These are phyloP conservation scores for Colletotrichum sp. DNA, from an alignment of 2,329 filamentous ascomycete genomes.

Conservation along the genomic window DNA sequence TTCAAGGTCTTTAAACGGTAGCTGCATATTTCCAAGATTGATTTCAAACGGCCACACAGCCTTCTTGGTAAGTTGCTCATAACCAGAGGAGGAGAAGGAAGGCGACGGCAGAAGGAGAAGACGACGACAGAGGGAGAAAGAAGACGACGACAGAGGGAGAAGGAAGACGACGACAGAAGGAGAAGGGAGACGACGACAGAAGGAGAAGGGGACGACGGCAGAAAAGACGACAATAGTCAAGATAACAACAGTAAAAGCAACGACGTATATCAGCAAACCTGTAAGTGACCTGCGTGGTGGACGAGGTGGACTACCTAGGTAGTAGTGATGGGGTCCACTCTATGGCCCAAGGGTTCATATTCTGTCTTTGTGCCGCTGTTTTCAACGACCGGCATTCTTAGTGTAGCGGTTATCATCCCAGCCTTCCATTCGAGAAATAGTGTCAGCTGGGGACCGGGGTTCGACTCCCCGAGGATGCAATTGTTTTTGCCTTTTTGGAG, in stretches of 20 bases:
- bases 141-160: too few relatives aligned
- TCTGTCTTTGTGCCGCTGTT: fast-evolving
- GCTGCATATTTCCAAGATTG: background rate
- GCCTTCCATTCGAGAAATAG: background rate
- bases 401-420: slow-evolving; percentile 1
- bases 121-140: too few relatives aligned
- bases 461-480: background rate
- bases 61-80: background rate
- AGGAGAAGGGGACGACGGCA: too few relatives aligned
- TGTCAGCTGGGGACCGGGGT: background rate
- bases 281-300: background rate
- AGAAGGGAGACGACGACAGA: too few relatives aligned
- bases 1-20: background rate
- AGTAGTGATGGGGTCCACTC: background rate
- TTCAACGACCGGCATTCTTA: background rate
- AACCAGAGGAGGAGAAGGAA: background rate
- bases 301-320: background rate
- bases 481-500: background rate
- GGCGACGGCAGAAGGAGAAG: too few relatives aligned
- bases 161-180: too few relatives aligned
- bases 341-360: fast-evolving
- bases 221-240: background rate
- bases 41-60: background rate
- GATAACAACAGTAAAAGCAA: background rate
- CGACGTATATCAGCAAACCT: background rate